Base-by-base conservation (phyloP, 1,284 basidiomycete species). In the Vanrija sp. region DNA sequence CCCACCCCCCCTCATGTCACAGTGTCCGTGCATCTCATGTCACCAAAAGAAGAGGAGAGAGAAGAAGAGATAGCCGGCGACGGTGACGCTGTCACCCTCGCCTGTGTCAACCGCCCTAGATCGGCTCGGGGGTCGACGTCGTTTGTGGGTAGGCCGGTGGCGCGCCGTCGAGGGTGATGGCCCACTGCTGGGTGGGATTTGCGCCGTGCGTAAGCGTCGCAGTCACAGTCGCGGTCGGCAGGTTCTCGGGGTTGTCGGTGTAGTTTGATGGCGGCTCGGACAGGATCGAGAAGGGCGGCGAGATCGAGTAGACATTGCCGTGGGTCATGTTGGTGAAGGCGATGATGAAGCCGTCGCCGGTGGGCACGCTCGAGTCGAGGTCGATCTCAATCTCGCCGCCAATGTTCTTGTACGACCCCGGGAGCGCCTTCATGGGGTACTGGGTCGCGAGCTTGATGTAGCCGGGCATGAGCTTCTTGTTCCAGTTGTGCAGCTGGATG, bases 321-420 rank as follows among this genome's bases (percentile, higher is more conserved):
- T 72, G 67, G 38, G 65, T 61, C 12, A 66, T 73, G 54, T 73
- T 67, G 62, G 72, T 66, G 61, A 77, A 76, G 29, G 74, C 57
- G 29, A 77, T 52, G 5, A 65, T 59, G 58, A 71, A 77, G 12
- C 66, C 67, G 39, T 70, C 65, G 6, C 68, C 74, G 38, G 63
- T 61, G 12, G 73, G 73, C 23, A 73, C 57, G 28, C 60, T 53
- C 25, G 23, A 28, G 25, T 52, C 64, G 25, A 77, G 58, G 51
- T 75, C 71, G 21, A 77, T 65, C 47, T 72, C 73, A 28, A 77
- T 63, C 62, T 72, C 65, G 23, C 76, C 76, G 4, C 76, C 76
- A 46, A 61, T 72, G 57, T 69, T 71, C 40, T 67, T 67, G 49
- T 65, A 66, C 0, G 69, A 68, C 6, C 60, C 64, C 0, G 63